Base-by-base conservation (phyloP, 2,329 filamentous ascomycete species). In the Venturia asperata region DNA sequence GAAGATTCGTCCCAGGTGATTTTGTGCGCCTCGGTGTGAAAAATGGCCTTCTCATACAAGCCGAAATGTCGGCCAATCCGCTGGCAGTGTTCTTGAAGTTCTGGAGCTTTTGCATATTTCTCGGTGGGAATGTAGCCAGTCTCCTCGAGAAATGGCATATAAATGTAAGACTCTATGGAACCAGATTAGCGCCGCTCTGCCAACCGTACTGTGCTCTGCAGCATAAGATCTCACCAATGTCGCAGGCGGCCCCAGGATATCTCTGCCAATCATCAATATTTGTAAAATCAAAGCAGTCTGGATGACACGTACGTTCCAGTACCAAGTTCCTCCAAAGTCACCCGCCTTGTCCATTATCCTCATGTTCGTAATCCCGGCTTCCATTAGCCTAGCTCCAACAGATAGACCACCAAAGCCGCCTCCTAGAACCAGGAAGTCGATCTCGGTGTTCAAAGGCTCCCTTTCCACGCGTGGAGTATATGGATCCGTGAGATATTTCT, bases 121-220 rank as follows among this genome's bases (percentile, higher is more conserved):
- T 82, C 75, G 19, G 75, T 80, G 0, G 85, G 85, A 71, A 86
- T 79, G 69, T 85, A 86, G 0, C 79, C 80, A 4, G 77, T 84
- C 71, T 86, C 82, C 65, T 86, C 83, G 2, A 86, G 76, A 7
- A 85, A 71, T 1, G 83, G 83, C 74, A 86, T 73, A 69, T 86
- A 87, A 17, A 79, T 75, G 68, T 82, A 85, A 60, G 77, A 76
- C 72, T 87, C 84, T 65, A n/a, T 30, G 11, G 9, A 11, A 21
- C 45, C n/a, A 34, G 17, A 10, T 61, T 7, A 45, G 37, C 10
- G 10, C 21, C n/a, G n/a, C n/a, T n/a, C n/a, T n/a, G n/a, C n/a
- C n/a, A n/a, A n/a, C n/a, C n/a, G n/a, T n/a, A n/a, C n/a, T n/a
- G n/a, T n/a, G n/a, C n/a, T n/a, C n/a, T n/a, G n/a, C n/a, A 34